phyloP scores from a whole-genome alignment of 345 rosid species.

The Salix purpurea region DNA sequence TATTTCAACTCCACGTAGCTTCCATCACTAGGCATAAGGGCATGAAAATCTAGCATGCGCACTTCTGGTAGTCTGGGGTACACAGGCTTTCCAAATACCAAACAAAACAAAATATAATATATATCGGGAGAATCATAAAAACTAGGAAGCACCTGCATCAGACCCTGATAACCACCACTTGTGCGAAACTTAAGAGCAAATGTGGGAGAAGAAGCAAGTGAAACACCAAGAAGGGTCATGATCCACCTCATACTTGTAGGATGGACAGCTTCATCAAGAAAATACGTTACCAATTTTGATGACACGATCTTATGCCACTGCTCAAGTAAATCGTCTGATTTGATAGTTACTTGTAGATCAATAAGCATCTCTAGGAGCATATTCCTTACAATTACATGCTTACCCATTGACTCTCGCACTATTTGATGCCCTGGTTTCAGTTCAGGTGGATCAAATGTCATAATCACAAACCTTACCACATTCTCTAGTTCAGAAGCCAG shows the following conservation, averaged over 20 bases:
- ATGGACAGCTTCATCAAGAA: slow-evolving; percentile 99
- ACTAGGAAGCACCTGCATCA: slow-evolving; percentile 82
- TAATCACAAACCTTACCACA: slow-evolving; percentile 91
- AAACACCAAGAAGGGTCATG: slow-evolving; percentile 96
- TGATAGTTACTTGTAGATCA: slow-evolving; percentile 96
- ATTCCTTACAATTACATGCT: slow-evolving; percentile 96
- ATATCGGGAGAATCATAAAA: slow-evolving; percentile 98
- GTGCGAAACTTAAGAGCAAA: slow-evolving; percentile 90
- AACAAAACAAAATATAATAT: slow-evolving; percentile 90
- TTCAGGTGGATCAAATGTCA: slow-evolving; percentile 98
- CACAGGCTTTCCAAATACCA: slow-evolving; percentile 91
- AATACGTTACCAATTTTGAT: slow-evolving; percentile 90
- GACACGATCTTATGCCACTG: slow-evolving; percentile 99
- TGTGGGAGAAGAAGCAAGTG: slow-evolving; percentile 88
- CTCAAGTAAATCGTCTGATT: slow-evolving; percentile 87
- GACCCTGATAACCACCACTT: slow-evolving; percentile 91
- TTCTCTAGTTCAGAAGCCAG: slow-evolving; percentile 88
- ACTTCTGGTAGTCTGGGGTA: slow-evolving; percentile 98
- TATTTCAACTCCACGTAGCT: slow-evolving; percentile 73
- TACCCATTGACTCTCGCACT: slow-evolving; percentile 86
- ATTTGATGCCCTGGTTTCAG: slow-evolving; percentile 63
- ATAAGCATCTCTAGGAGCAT: slow-evolving; percentile 99
- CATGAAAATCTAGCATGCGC: slow-evolving; percentile 99
- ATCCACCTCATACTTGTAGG: slow-evolving; percentile 99
- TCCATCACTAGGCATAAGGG: slow-evolving; percentile 87